These are phyloP conservation scores for Chloranthus sessilifolius DNA, from an alignment of 164 flowering plant genomes.

Conservation along the genomic window DNA sequence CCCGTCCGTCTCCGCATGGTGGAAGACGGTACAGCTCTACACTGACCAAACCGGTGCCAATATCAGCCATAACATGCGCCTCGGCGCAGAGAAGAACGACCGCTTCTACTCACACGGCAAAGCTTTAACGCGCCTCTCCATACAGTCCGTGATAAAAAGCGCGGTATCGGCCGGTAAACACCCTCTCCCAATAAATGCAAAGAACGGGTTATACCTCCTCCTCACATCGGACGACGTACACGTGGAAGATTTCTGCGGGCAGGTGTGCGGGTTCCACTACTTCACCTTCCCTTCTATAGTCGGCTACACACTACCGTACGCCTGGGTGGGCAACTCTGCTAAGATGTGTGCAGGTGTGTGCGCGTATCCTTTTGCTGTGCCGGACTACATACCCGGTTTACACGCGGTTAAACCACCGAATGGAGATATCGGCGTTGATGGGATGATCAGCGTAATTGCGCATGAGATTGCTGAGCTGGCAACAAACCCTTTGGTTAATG, in stretches of 20 bases:
- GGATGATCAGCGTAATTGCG: slow-evolving; percentile 73
- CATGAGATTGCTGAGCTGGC: slow-evolving; percentile 96
- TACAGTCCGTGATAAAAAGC: slow-evolving; percentile 69
- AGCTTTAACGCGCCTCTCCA: slow-evolving; percentile 65
- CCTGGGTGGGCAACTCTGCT: slow-evolving; percentile 91
- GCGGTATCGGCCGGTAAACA: slow-evolving; percentile 57
- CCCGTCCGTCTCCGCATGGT: slow-evolving; percentile 84
- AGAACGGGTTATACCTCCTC: slow-evolving; percentile 62
- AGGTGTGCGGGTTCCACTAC: slow-evolving; percentile 90
- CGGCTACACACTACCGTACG: slow-evolving; percentile 79
- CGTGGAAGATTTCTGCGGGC: slow-evolving; percentile 81
- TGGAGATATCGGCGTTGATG: slow-evolving; percentile 82
- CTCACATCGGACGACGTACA: slow-evolving; percentile 74
- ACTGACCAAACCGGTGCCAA: slow-evolving; percentile 94
- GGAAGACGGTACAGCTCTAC: slow-evolving; percentile 67
- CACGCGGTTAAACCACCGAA: slow-evolving; percentile 71
- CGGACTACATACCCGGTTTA: slow-evolving; percentile 55
- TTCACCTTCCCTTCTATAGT: slow-evolving; percentile 90
- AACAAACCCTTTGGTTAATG: slow-evolving; percentile 85
- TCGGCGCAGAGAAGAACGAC: slow-evolving; percentile 80
- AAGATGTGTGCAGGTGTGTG: slow-evolving; percentile 71
- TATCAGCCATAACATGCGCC: slow-evolving; percentile 41
- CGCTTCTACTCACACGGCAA: slow-evolving; percentile 86
- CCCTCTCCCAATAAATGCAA: slow-evolving; percentile 70
- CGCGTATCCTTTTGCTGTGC: slow-evolving; percentile 76